phyloP scores from a whole-genome alignment of 73 alveolate genomes.

The Stentor roeselii region DNA sequence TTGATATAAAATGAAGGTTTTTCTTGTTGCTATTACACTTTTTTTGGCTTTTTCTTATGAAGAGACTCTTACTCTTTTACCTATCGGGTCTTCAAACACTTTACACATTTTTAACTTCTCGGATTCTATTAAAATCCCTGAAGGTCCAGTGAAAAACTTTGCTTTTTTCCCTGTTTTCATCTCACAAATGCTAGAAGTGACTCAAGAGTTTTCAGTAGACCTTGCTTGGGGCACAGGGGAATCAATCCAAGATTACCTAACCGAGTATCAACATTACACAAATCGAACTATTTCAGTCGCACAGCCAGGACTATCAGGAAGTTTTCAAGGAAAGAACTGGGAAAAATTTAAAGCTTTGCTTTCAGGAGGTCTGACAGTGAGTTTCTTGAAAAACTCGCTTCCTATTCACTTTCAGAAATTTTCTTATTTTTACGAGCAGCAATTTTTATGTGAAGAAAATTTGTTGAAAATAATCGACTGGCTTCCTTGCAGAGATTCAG shows the following conservation, averaged over 20 bases:
- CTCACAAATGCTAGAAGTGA: neutral
- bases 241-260: neutral
- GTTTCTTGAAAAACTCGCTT: too few species aligned
- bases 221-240: neutral
- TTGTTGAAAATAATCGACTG: too few species aligned
- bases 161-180: neutral
- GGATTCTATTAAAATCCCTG: neutral
- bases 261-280: neutral
- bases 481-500: too few species aligned
- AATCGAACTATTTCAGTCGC: neutral
- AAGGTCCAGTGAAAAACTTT: neutral
- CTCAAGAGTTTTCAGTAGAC: neutral
- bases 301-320: conserved; percentile 22
- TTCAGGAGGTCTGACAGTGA: too few species aligned
- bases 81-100: neutral
- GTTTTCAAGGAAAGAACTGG: conserved; percentile 29
- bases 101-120: neutral
- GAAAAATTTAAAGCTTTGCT: too few species aligned
- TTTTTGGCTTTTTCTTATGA: neutral
- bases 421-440: too few species aligned
- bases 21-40: too few species aligned
- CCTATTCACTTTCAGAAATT: too few species aligned
- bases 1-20: too few species aligned
- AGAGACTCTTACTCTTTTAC: neutral
- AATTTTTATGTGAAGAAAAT: too few species aligned